Base-by-base conservation (phyloP, 495 filamentous ascomycete genomes). In the Xylaria acuta region DNA sequence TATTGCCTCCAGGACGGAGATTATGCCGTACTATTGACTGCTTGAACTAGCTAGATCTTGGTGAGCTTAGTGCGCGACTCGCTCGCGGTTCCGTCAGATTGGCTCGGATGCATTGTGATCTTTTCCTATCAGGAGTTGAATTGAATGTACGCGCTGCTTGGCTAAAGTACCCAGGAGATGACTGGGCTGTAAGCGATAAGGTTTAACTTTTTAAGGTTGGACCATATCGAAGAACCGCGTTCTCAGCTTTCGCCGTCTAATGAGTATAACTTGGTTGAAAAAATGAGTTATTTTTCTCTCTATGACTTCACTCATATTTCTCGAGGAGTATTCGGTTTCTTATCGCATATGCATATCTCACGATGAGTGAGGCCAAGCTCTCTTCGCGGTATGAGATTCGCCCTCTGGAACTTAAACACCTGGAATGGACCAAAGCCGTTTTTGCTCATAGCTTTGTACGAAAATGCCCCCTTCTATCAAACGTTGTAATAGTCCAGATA, bases 371-470 rank as follows among this genome's bases (percentile, higher is more conserved):
- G 14, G 54, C 54, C 25, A 69, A 62, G 36, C 53, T 69, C 25
- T 5, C 67, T 1, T 47, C 67, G 25, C 67, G 67, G 38, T 69
- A 62, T 49, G 67, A 69, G 41, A 69, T 69, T 25, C 67, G 67
- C 8, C 67, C 67, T 18, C 41, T 69, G 0, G 25, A 62, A 60
- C 14, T 69, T 12, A 6, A 69, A 36, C 67, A 69, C 14, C 18
- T 69, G 4, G 67, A 69, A 34, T 69, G 67, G 67, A 43, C 54
- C 25, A 69, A 69, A 49, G 67, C 67, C 4, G 1, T 69, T 2
- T 69, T 69, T 27, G 67, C 67, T n/a, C 67, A 69, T 60, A 69
- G 67, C 40, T 69, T 69, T 38, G 67, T 69, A 60, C 16, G 67
- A 20, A 67, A 43, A 22, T 25, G 0, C 20, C 14, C 36, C 25